Evolutionary conservation across 495 filamentous ascomycete species (phyloP).

Genomic region (Elasticomyces elasticus): DNA sequence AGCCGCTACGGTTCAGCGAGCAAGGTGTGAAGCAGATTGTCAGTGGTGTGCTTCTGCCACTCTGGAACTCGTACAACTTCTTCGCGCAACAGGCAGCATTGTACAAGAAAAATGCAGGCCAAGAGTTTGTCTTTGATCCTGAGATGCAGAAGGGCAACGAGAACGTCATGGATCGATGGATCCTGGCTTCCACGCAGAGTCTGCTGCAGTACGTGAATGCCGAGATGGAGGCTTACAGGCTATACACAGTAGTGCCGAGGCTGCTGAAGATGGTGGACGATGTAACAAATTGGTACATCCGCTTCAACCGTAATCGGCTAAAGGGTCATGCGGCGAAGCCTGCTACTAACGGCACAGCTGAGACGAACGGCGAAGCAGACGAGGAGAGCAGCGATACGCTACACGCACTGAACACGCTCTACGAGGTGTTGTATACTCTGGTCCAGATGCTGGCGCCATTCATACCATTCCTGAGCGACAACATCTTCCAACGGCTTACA

Average conservation of each 20-base stretch:
- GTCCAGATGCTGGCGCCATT: conserved; percentile 83
- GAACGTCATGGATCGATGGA: conserved; percentile 97
- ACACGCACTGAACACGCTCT: conserved; percentile 91
- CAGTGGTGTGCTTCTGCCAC: conserved; percentile 79
- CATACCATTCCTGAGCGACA: conserved; percentile 90
- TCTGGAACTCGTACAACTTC: conserved; percentile 98
- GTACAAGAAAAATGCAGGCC: conserved; percentile 74
- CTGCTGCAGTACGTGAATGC: conserved; percentile 86
- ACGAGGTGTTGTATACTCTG: conserved; percentile 87
- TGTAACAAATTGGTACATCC: conserved; percentile 98
- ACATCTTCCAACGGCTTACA: conserved; percentile 79
- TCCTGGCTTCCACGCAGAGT: conserved; percentile 85
- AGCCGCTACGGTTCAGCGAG: conserved; percentile 88
- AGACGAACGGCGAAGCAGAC: conserved; percentile 1
- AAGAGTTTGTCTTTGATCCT: conserved; percentile 74
- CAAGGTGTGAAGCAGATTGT: conserved; percentile 91
- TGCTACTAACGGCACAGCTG: conserved; percentile 41
- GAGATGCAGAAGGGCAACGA: conserved; percentile 61
- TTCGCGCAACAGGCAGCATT: conserved; percentile 92
- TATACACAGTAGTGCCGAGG: conserved; percentile 87
- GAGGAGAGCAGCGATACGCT: conserved; percentile 51
- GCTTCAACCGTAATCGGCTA: conserved; percentile 92
- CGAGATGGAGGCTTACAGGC: conserved; percentile 68
- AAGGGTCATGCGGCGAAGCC: conserved; percentile 59
- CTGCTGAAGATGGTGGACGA: conserved; percentile 85